Percentiles rank a stretch among this genome's conserved stretches.
Conservation (phyloP, 805 yeast genomes). For the Blastobotrys parvus region DNA sequence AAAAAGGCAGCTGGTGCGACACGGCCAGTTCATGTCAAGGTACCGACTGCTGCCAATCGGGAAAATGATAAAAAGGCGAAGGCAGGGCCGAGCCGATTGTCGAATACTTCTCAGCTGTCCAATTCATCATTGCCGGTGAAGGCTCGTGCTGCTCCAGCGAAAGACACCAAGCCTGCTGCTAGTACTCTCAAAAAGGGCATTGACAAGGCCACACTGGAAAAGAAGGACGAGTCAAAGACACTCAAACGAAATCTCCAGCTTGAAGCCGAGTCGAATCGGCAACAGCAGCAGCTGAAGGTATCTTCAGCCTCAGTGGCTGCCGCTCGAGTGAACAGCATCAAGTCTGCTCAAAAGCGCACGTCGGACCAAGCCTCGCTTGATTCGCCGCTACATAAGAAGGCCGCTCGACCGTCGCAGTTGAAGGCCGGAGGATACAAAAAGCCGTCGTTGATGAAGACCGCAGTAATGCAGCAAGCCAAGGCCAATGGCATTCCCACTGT, state of each 20-base stretch:
- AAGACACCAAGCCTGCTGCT: too few relatives aligned
- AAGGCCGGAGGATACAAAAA: neutral
- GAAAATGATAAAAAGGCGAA: slow-evolving; percentile 1
- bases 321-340: too few relatives aligned
- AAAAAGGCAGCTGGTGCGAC: slow-evolving; percentile 1
- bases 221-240: neutral
- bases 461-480: slow-evolving; percentile 29
- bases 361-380: slow-evolving; percentile 4
- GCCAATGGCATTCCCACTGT: slow-evolving; percentile 19
- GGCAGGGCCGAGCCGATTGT: neutral
- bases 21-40: slow-evolving; percentile 2
- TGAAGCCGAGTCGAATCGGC: neutral
- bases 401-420: neutral
- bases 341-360: slow-evolving; percentile 2
- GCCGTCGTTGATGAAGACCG: slow-evolving; percentile 27
- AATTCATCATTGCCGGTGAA: neutral
- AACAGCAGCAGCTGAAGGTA: neutral
- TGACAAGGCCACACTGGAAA: too few relatives aligned
- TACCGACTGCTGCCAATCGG: slow-evolving; percentile 2
- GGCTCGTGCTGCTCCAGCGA: too few relatives aligned
- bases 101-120: neutral
- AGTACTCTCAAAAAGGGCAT: too few relatives aligned
- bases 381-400: slow-evolving; percentile 1
- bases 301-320: neutral
- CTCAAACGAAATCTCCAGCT: neutral